Evolutionary conservation across 139 green algal genomes (phyloP).

Genomic region (Coccomyxa sp.): DNA sequence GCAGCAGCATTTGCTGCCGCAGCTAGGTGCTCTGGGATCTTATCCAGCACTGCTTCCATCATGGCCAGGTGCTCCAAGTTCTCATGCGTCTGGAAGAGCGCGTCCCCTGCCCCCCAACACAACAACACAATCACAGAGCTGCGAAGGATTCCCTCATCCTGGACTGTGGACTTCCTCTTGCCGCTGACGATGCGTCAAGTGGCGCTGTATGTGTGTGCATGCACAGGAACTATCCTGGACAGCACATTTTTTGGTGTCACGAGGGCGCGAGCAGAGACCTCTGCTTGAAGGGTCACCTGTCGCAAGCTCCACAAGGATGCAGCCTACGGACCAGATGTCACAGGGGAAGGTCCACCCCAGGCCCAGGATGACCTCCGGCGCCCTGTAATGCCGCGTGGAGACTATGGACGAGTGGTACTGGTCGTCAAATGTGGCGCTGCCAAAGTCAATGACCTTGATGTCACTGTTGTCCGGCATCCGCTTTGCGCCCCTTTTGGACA

Average conservation of each 20-base stretch:
- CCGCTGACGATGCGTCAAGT: too few relatives aligned
- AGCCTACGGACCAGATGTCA: constrained; percentile 95
- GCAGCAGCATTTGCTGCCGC: constrained; percentile 18
- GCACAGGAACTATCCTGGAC: neutral
- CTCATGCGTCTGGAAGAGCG: constrained; percentile 96
- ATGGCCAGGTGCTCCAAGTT: constrained; percentile 99
- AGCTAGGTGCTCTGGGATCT: constrained; percentile 55
- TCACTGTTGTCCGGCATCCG: constrained; percentile 54
- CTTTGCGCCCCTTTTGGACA: constrained; percentile 24
- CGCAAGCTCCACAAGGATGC: constrained; percentile 95
- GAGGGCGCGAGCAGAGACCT: too few relatives aligned
- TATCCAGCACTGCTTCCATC: constrained; percentile 91
- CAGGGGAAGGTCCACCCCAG: constrained; percentile 88
- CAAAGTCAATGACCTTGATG: constrained; percentile 96
- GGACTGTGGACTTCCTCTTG: too few relatives aligned
- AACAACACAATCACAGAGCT: neutral
- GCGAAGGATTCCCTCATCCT: neutral
- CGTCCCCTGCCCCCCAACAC: constrained; percentile 49
- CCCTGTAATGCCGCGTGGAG: constrained; percentile 93
- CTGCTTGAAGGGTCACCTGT: constrained; percentile 37
- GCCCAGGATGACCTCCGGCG: constrained; percentile 94
- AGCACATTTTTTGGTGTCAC: too few relatives aligned
- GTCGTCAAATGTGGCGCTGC: constrained; percentile 90
- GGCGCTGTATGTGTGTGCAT: too few relatives aligned
- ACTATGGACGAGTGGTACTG: constrained; percentile 81